Percentiles rank a stretch among this genome's conserved stretches.
phyloP scores from a whole-genome alignment of 1,284 basidiomycete genomes.

The Wallemia mellicola region DNA sequence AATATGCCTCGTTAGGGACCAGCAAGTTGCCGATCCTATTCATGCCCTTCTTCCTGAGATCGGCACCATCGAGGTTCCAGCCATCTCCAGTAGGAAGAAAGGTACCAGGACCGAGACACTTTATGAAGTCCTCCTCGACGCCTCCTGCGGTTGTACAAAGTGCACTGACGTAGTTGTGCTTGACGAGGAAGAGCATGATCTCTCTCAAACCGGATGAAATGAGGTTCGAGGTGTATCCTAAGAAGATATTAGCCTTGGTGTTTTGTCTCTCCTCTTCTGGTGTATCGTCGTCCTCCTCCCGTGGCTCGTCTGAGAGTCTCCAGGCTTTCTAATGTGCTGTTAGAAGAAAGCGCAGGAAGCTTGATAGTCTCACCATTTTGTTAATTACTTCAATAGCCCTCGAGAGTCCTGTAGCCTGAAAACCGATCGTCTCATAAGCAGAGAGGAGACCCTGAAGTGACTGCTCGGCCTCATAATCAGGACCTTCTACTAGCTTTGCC shows the following conservation, averaged over 20 bases:
- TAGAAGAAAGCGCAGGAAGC: not conserved
- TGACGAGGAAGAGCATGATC: conserved; percentile 70
- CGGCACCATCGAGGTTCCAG: conserved; percentile 70
- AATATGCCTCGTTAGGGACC: conserved; percentile 96
- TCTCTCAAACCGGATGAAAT: conserved; percentile 93
- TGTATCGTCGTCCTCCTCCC: conserved; percentile 33
- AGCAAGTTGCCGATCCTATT: conserved; percentile 96
- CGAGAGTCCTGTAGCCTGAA: conserved; percentile 74
- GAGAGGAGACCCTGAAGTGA: conserved; percentile 40
- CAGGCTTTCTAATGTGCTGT: conserved; percentile 29
- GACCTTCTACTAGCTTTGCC: conserved; percentile 50
- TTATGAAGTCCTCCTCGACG: conserved; percentile 97
- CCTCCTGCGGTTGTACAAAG: conserved; percentile 95
- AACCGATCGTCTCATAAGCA: conserved; percentile 69
- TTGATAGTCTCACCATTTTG: conserved; percentile 33
- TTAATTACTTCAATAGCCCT: conserved; percentile 70
- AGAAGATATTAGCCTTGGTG: conserved; percentile 58
- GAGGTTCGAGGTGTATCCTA: conserved; percentile 94
- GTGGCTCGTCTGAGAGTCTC: conserved; percentile 50
- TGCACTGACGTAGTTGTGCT: conserved; percentile 65
- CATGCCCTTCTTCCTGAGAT: conserved; percentile 57
- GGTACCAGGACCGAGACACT: conserved; percentile 68
- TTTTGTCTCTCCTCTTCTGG: conserved; percentile 31
- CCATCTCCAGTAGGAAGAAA: conserved; percentile 26
- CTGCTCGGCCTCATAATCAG: conserved; percentile 44